These are phyloP conservation scores for Eucalyptus regnans DNA, from an alignment of 345 rosid species.

Conservation along the genomic window DNA sequence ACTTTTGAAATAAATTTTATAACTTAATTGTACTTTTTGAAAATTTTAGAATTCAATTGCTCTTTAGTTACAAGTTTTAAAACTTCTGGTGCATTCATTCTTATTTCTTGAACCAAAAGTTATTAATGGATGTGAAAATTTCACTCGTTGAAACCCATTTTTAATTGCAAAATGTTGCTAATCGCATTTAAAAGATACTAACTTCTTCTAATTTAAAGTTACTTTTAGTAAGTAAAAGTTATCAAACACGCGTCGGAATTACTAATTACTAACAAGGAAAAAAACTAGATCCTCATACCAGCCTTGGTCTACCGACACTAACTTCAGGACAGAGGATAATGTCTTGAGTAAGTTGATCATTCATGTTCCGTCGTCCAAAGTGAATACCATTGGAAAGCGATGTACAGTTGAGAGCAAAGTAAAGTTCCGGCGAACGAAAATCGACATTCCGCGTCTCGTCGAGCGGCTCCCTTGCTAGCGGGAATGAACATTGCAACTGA, in stretches of 20 bases:
- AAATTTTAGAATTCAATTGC: no score
- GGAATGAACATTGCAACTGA: neutral
- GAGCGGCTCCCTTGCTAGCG: neutral
- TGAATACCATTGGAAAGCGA: neutral
- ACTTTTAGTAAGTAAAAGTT: neutral
- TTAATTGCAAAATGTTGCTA: neutral
- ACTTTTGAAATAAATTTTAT: no score
- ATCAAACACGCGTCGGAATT: neutral
- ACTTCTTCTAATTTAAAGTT: neutral
- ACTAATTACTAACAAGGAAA: neutral
- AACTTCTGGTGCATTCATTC: accelerated
- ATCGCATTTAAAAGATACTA: neutral
- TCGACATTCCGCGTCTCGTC: neutral
- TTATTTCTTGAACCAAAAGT: accelerated
- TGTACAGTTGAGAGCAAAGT: neutral
- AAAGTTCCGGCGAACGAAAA: neutral
- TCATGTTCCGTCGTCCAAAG: neutral
- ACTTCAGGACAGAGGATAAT: neutral
- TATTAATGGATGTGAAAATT: neutral
- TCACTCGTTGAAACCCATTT: neutral
- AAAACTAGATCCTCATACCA: neutral
- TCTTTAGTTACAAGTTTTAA: accelerated
- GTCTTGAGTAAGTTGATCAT: neutral
- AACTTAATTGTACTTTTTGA: accelerated
- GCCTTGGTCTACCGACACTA: neutral